Evolutionary conservation across 2,329 filamentous ascomycete genomes (phyloP).

Genomic region (Xylaria sp.): DNA sequence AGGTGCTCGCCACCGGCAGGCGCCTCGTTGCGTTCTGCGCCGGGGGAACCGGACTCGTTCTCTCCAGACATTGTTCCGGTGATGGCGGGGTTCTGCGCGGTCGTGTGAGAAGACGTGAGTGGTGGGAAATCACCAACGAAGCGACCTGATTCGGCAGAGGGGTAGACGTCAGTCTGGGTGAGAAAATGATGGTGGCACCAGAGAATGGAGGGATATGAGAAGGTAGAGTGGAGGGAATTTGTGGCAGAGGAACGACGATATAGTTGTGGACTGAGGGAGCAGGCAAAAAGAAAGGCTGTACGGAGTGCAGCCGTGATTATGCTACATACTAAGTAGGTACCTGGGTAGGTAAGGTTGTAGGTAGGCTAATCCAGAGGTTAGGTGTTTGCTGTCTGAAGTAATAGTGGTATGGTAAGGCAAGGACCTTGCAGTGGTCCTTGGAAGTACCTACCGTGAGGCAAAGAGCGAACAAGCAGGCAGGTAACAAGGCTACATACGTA

Average conservation of each 20-base stretch:
- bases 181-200: neutral
- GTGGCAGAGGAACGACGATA: neutral
- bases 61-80: constrained; percentile 60
- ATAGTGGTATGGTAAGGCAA: too few relatives aligned
- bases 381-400: neutral
- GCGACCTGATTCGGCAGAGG: neutral
- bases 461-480: neutral
- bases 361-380: neutral
- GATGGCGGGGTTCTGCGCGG: neutral
- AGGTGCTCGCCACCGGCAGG: constrained; percentile 76
- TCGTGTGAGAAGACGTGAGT: neutral
- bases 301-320: neutral
- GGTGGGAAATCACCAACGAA: neutral
- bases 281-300: neutral
- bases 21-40: constrained; percentile 54
- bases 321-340: neutral
- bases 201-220: neutral
- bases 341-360: neutral
- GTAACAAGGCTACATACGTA: neutral
- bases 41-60: constrained; percentile 62
- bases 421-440: neutral
- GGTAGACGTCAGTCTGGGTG: neutral
- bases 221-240: too few relatives aligned
- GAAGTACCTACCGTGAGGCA: neutral
- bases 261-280: neutral